Conservation (phyloP, 129 eudicot genomes). For the Centella asiatica region DNA sequence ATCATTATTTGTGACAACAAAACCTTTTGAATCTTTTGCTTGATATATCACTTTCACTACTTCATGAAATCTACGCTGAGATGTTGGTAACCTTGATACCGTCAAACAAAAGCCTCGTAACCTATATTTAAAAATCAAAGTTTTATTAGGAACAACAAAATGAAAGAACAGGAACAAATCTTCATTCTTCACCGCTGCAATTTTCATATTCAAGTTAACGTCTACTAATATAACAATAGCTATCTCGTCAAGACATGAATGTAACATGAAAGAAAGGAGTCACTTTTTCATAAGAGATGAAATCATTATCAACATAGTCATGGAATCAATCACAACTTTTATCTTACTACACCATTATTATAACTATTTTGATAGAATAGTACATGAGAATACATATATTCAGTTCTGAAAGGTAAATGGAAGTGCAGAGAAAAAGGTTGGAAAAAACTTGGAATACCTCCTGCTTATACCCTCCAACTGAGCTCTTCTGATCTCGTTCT, state of each 20-base stretch:
- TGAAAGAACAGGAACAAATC: background rate
- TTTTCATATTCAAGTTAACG: background rate
- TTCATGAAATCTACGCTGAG: constrained; percentile 19
- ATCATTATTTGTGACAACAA: constrained; percentile 9
- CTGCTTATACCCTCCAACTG: constrained; percentile 29
- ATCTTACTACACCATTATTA: too few relatives aligned
- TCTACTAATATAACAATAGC: too few relatives aligned
- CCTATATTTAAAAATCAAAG: constrained; percentile 1
- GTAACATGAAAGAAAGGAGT: background rate
- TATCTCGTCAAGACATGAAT: too few relatives aligned
- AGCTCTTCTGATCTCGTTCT: constrained; percentile 19
- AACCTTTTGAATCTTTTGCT: constrained; percentile 3
- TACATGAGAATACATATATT: too few relatives aligned
- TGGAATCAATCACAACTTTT: too few relatives aligned
- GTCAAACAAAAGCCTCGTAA: constrained; percentile 28
- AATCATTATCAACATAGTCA: too few relatives aligned
- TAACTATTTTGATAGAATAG: too few relatives aligned
- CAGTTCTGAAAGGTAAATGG: background rate
- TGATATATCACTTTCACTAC: constrained; percentile 20
- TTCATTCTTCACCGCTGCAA: background rate
- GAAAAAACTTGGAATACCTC: constrained; percentile 3
- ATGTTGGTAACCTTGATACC: constrained; percentile 25
- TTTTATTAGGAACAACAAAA: background rate
- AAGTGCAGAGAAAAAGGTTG: background rate
- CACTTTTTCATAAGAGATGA: background rate